Base-by-base conservation (phyloP, 169 alveolate genomes). In the Amoebophrya sp. region DNA sequence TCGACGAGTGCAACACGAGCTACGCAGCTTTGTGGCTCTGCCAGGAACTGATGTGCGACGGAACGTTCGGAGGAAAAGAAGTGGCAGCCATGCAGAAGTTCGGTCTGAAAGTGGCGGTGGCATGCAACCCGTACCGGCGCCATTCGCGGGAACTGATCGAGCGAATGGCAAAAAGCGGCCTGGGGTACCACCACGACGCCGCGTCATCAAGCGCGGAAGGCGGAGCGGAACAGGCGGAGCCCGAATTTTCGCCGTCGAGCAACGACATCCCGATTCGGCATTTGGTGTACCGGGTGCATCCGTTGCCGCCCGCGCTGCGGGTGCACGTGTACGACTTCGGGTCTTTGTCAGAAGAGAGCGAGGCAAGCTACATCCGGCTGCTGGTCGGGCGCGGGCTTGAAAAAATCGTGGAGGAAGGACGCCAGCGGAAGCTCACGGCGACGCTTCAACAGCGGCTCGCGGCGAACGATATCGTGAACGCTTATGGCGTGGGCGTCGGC, bases 1-100 rank as follows among this genome's bases (percentile, higher is more conserved):
- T 58, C 34, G 78, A 58, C 78, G 78, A 58, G 78, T 58, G 78
- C 78, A 58, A 58, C 78, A 58, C 78, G 34, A 58, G 78, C 78
- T 58, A 58, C 23, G 78, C 78, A 10, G 78, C 78, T 16, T 29
- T 58, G 78, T 58, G 78, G 78, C 78, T 58, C 34, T 58, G 78
- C 78, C 78, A 58, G 23, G 78, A 58, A n/a, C 78, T 58, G 78
- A 58, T 58, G 78, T 58, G 29, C 78, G 78, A 58, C 34, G 29
- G 78, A 29, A 58, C 78, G 4, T 58, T 58, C 23, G 78, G 23
- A 13, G 78, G 78, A 29, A 2, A n/a, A 16, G 29, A 16, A 4
- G 78, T 58, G 29, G 5, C 2, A 13, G 78, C 78, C 2, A 58
- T 58, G 78, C 10, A 58, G 78, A 4, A 16, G 7, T 58, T 58